phyloP scores from a whole-genome alignment of 225 moss, liverwort and hornwort genomes.

The Anthoceros angustus region DNA sequence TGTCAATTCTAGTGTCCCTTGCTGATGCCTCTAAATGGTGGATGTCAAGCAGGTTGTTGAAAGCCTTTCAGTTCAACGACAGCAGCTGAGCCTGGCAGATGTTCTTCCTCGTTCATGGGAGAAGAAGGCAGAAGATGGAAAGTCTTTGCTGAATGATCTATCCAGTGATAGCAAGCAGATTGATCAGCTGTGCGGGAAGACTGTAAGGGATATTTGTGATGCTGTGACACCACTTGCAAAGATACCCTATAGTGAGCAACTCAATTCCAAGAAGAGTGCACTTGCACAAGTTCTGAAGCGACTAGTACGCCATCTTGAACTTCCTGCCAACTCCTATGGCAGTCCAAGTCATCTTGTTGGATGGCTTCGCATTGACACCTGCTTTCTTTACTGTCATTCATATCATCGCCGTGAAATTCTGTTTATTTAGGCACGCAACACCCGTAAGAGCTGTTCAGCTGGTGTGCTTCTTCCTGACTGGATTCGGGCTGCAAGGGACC shows the following conservation, averaged over 20 bases:
- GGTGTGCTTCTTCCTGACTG: slow-evolving; percentile 81
- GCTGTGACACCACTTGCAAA: slow-evolving; percentile 85
- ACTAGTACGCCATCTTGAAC: slow-evolving; percentile 36
- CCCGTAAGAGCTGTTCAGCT: slow-evolving; percentile 66
- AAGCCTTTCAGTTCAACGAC: slow-evolving; percentile 46
- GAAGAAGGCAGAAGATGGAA: slow-evolving; percentile 29
- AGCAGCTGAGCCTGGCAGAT: slow-evolving; percentile 69
- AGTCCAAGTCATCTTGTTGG: too few relatives aligned
- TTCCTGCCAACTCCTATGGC: neutral
- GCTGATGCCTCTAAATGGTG: neutral
- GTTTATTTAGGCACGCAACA: slow-evolving; percentile 53
- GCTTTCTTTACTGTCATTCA: neutral
- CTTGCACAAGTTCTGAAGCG: slow-evolving; percentile 79
- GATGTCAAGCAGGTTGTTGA: slow-evolving; percentile 48
- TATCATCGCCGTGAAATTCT: neutral
- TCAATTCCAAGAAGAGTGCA: slow-evolving; percentile 57
- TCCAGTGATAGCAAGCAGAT: slow-evolving; percentile 13
- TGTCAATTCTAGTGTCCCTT: neutral
- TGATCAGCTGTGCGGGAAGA: slow-evolving; percentile 27
- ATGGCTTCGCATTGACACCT: neutral
- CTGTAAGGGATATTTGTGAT: slow-evolving; percentile 61
- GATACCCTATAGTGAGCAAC: slow-evolving; percentile 64
- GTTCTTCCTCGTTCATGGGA: slow-evolving; percentile 83
- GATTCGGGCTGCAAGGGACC: slow-evolving; percentile 70
- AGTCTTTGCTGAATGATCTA: slow-evolving; percentile 22